Conservation (phyloP, 169 alveolate genomes). For the Plasmodium reichenowi region DNA sequence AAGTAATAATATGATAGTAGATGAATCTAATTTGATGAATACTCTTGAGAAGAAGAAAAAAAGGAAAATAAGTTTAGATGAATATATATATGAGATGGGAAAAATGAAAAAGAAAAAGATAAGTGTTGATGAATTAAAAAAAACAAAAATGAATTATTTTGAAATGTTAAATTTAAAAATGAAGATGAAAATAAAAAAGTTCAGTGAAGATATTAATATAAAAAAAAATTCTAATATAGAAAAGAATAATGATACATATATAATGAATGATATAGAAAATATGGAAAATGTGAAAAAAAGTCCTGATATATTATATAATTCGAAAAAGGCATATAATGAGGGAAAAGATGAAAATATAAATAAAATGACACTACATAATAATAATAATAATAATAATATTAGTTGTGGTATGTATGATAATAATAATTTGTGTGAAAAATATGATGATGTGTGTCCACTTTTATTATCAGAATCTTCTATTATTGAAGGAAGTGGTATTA, state of each 20-base stretch:
- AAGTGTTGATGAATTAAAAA: slow-evolving; percentile 23
- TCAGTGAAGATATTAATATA: slow-evolving; percentile 1
- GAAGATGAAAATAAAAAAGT: slow-evolving; percentile 1
- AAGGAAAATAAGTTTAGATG: slow-evolving; percentile 48
- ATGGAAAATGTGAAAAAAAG: not conserved
- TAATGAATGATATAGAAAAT: not conserved
- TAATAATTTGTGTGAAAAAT: not conserved
- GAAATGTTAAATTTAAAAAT: slow-evolving; percentile 35
- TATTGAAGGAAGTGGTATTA: slow-evolving; percentile 32
- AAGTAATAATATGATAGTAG: slow-evolving; percentile 50
- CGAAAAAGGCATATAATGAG: not conserved
- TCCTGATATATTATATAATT: too few species aligned
- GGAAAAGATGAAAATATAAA: not conserved
- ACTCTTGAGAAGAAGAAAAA: not conserved
- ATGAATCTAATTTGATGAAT: slow-evolving; percentile 43
- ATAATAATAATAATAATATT: not conserved
- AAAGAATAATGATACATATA: not conserved
- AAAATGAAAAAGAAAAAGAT: slow-evolving; percentile 25
- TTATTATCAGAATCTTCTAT: slow-evolving; percentile 31
- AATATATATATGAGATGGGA: slow-evolving; percentile 47
- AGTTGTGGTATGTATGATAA: not conserved
- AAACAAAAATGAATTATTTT: slow-evolving; percentile 36
- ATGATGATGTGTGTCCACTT: slow-evolving; percentile 35
- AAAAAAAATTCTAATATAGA: not conserved
- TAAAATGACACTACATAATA: not conserved